These are phyloP conservation scores for Stemphylium vesicarium DNA, from an alignment of 2,329 filamentous ascomycete species.

Conservation along the genomic window DNA sequence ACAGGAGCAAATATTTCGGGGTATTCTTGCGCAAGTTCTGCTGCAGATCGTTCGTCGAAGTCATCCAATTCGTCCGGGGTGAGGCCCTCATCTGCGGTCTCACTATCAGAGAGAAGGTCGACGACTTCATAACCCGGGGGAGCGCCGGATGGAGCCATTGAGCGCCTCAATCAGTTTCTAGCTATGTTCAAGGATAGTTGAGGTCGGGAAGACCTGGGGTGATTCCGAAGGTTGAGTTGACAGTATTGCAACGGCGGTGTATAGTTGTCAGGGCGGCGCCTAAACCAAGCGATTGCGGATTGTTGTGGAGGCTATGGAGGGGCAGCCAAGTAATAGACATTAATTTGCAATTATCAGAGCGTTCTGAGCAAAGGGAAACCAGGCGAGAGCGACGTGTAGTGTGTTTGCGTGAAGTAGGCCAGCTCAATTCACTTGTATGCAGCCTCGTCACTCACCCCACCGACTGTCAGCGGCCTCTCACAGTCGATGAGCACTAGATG, in stretches of 20 bases:
- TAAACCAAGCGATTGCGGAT: not conserved
- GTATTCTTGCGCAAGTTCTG: constrained; percentile 5
- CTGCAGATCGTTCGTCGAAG: constrained; percentile 9
- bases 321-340: constrained; percentile 9
- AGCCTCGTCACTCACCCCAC: constrained; percentile 20
- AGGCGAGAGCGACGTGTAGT: constrained; percentile 5
- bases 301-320: not conserved
- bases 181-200: not conserved
- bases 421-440: constrained; percentile 11
- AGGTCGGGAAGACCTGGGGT: not conserved
- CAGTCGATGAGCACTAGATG: not conserved
- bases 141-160: constrained; percentile 20
- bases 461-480: constrained; percentile 1
- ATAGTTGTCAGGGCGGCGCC: not conserved
- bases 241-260: not conserved
- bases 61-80: constrained; percentile 6
- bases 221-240: constrained; percentile 1
- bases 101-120: constrained; percentile 33
- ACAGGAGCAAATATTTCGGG: constrained; percentile 9
- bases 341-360: constrained; percentile 5
- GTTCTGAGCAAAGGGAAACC: constrained; percentile 3
- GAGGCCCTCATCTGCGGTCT: constrained; percentile 15
- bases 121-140: constrained; percentile 18
- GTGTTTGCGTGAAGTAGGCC: constrained; percentile 2
- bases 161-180: not conserved